Evolutionary conservation across 179 eudicot genomes (phyloP).

Genomic region (Carnegiea gigantea): DNA sequence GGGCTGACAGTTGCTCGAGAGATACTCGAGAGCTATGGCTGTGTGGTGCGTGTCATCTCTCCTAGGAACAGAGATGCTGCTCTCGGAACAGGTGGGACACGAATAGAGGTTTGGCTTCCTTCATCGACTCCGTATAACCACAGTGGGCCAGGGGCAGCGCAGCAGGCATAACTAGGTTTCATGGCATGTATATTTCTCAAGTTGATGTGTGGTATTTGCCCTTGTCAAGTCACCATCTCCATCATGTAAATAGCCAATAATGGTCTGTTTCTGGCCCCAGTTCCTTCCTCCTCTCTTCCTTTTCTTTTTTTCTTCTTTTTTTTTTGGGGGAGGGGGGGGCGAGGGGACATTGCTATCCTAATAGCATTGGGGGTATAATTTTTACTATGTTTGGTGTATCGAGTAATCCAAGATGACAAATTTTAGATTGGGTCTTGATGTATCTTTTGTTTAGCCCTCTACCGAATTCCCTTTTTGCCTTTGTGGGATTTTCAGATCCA

Average conservation of each 20-base stretch:
- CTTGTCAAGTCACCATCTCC: not conserved
- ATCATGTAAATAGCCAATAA: conserved; percentile 13
- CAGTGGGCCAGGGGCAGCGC: conserved; percentile 5
- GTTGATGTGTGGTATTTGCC: not conserved
- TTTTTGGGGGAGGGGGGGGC: not conserved
- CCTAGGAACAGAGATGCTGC: conserved; percentile 68
- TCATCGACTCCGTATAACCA: conserved; percentile 31
- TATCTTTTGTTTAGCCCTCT: no score
- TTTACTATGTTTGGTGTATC: not conserved
- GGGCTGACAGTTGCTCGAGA: conserved; percentile 90
- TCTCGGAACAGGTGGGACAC: conserved; percentile 79
- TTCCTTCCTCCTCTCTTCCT: not conserved
- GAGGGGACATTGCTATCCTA: not conserved
- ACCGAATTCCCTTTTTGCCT: not conserved
- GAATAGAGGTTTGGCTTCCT: conserved; percentile 90
- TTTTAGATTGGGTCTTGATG: no score
- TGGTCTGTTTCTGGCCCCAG: not conserved
- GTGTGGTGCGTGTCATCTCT: conserved; percentile 84
- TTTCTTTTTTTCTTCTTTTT: not conserved
- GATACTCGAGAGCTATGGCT: conserved; percentile 89
- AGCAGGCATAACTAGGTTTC: conserved; percentile 6
- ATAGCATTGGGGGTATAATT: not conserved
- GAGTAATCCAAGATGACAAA: no score
- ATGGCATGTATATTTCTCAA: conserved; percentile 8
- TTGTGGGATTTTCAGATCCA: no score